Percentiles rank a stretch among this genome's conserved stretches.
Evolutionary conservation across 495 filamentous ascomycete species (phyloP).

Genomic region (Cenococcum geophilum): DNA sequence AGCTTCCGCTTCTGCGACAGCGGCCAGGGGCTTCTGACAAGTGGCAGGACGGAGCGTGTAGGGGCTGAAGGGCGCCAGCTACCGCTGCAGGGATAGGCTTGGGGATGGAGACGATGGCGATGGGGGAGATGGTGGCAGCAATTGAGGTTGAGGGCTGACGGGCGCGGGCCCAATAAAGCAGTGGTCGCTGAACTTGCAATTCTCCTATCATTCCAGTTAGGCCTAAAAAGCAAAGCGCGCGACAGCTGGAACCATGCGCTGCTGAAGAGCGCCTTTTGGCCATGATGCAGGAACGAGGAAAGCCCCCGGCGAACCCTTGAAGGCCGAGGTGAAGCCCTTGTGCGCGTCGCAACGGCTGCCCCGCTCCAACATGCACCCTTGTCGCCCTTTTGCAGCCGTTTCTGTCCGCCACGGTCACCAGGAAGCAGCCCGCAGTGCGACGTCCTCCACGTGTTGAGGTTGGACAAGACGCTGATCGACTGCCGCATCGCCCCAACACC

Average conservation of each 20-base stretch:
- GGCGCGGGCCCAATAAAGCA: not conserved
- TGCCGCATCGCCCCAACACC: too few species aligned
- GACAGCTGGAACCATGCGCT: not conserved
- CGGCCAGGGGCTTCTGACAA: not conserved
- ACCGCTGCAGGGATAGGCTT: too few species aligned
- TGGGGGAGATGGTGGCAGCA: too few species aligned
- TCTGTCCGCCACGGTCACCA: too few species aligned
- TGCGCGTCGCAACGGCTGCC: not conserved
- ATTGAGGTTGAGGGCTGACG: too few species aligned
- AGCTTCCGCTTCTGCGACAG: not conserved
- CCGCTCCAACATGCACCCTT: too few species aligned
- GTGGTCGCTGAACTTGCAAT: not conserved
- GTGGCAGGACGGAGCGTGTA: not conserved
- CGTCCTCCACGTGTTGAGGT: not conserved
- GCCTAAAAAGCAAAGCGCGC: not conserved
- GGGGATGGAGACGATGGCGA: too few species aligned
- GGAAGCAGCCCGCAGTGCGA: not conserved
- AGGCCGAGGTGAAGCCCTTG: not conserved
- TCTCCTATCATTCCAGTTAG: not conserved
- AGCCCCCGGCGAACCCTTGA: not conserved
- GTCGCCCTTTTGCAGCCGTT: too few species aligned
- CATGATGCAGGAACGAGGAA: too few species aligned
- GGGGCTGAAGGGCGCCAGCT: not conserved
- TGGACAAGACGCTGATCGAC: not conserved
- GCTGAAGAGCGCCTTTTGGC: not conserved